Evolutionary conservation across 129 eudicot genomes (phyloP), one percentile per base, ranked within the genome.

Genomic region (Artemisia argyi): DNA sequence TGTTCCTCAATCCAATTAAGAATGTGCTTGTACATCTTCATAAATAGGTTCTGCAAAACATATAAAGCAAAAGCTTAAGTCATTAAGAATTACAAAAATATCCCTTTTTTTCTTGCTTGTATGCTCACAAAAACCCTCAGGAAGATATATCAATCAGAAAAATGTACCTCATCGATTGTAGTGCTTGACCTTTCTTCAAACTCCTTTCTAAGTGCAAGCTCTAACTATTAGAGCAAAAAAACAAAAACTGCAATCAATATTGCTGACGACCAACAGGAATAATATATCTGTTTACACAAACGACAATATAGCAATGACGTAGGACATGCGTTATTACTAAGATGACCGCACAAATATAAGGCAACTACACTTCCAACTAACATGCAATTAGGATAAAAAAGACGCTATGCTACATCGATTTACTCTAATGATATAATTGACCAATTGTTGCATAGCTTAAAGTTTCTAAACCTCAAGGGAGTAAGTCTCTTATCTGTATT

Each of bases 1-100:
- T 90, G 89, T 88, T 93, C 98, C 79, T 93, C 98, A 39, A 93
- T 88, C 98, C 98, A 93, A 49, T 80, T 80, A 68, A 93, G 96
- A 69, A 90, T 79, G 80, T 87, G 84, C 48, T 83, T 90, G 70
- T 81, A 88, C 75, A 93, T 83, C 79, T 85, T 90, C 73, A 73
- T 60, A 59, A 66, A 52, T 56, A 87, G n/a, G 59, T 74, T 79
- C 98, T 93, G 90, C 77, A 60, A 64, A 59, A 70, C 49, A 59
- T 19, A 9, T 26, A 61, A 61, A 32, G 17, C 47, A 39, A 39
- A 39, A 39, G 46, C 10, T 35, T 35, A 35, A 7, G 44, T 35
- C 9, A 7, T 6, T 4, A 35, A 35, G 8, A 30, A 35, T 35
- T 35, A 35, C 44, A 35, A 5, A 35, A 35, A 10, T 35, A 35